phyloP scores from a whole-genome alignment of 805 yeast species.

The Diddensiella caesifluorescens region DNA sequence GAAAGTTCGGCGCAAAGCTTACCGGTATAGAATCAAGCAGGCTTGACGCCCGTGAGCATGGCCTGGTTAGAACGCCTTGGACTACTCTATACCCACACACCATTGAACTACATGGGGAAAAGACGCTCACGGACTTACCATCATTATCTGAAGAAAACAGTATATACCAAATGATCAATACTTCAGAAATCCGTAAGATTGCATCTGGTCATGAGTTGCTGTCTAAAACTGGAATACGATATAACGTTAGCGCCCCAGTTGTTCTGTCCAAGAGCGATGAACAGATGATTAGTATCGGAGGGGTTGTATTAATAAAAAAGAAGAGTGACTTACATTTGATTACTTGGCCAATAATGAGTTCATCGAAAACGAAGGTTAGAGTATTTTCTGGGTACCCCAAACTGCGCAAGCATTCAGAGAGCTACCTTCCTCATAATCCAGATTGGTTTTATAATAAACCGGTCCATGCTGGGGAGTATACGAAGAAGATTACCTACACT shows the following conservation, averaged over 20 bases:
- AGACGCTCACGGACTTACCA: slow-evolving; percentile 26
- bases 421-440: slow-evolving; percentile 15
- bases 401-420: slow-evolving; percentile 15
- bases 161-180: slow-evolving; percentile 17
- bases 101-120: slow-evolving; percentile 34
- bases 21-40: not conserved
- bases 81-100: slow-evolving; percentile 54
- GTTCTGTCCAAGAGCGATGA: slow-evolving; percentile 26
- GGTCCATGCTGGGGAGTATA: slow-evolving; percentile 8
- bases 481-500: slow-evolving; percentile 5
- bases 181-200: slow-evolving; percentile 21
- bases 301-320: slow-evolving; percentile 29
- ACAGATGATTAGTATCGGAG: slow-evolving; percentile 33
- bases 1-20: slow-evolving; percentile 50
- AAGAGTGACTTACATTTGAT: slow-evolving; percentile 22
- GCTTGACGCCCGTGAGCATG: not conserved
- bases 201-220: slow-evolving; percentile 23
- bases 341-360: slow-evolving; percentile 29
- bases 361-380: slow-evolving; percentile 19
- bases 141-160: slow-evolving; percentile 31
- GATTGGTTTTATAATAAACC: slow-evolving; percentile 24
- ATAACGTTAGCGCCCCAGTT: slow-evolving; percentile 19
- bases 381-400: slow-evolving; percentile 24
- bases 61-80: slow-evolving; percentile 34
- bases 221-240: no score